Percentiles rank a stretch among this genome's conserved stretches.
phyloP scores from a whole-genome alignment of 2,329 filamentous ascomycete genomes.

The Lithohypha guttulata region DNA sequence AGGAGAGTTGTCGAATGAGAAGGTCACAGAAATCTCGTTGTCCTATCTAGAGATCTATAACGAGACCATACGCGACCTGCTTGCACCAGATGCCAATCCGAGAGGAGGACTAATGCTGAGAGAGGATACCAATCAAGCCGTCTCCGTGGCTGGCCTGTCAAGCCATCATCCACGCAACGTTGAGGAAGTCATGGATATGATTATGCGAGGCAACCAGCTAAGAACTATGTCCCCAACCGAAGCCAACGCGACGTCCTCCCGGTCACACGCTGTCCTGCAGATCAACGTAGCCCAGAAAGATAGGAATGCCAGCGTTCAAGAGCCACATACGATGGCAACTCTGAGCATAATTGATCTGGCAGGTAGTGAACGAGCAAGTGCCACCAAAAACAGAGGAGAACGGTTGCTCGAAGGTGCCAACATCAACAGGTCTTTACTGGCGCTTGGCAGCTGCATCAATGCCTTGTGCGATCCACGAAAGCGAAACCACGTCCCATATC shows the following conservation, averaged over 20 bases:
- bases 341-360: conserved; percentile 96
- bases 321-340: conserved; percentile 96
- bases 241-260: conserved; percentile 92
- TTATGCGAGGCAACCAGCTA: conserved; percentile 85
- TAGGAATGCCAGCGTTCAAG: conserved; percentile 79
- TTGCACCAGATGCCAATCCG: conserved; percentile 65
- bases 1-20: conserved; percentile 71
- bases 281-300: conserved; percentile 95
- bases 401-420: conserved; percentile 88
- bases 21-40: conserved; percentile 78
- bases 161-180: conserved; percentile 87
- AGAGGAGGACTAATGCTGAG: conserved; percentile 81
- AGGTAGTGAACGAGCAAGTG: conserved; percentile 88
- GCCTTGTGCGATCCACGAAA: conserved; percentile 88
- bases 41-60: conserved; percentile 99
- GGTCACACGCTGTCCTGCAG: conserved; percentile 92
- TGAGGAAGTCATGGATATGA: conserved; percentile 98
- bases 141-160: conserved; percentile 80
- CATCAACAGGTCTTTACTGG: conserved; percentile 96
- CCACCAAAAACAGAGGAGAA: conserved; percentile 92
- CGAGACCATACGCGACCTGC: conserved; percentile 89
- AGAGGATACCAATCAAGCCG: conserved; percentile 86
- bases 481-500: conserved; percentile 88
- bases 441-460: conserved; percentile 94
- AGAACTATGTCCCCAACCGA: conserved; percentile 94